Evolutionary conservation across 768 basidiomycete genomes (phyloP).

Genomic region (Lentinula edodes): DNA sequence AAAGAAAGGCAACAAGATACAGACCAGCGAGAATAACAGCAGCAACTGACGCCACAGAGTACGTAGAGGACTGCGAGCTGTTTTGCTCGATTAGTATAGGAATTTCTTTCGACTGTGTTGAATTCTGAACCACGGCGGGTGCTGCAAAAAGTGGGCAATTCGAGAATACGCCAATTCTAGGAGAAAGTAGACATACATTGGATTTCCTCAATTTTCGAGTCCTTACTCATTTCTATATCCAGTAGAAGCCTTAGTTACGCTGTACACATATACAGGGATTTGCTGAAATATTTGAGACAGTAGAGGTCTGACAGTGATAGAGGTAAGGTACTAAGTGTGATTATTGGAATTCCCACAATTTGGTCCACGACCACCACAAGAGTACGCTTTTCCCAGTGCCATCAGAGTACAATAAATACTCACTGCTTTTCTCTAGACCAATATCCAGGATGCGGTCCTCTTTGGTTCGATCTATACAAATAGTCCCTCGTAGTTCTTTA

Average conservation of each 20-base stretch:
- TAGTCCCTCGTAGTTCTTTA: background rate
- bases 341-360: background rate
- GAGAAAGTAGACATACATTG: background rate
- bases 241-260: background rate
- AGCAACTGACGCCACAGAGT: constrained; percentile 3
- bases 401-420: too few relatives aligned
- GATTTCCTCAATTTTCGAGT: background rate
- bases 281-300: background rate
- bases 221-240: background rate
- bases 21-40: constrained; percentile 4
- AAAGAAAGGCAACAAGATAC: background rate
- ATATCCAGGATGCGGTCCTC: background rate
- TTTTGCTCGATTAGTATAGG: constrained; percentile 1
- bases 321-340: background rate
- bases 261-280: background rate
- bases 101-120: background rate
- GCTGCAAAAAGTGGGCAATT: background rate
- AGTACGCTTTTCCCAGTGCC: background rate
- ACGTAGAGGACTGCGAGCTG: background rate
- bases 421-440: background rate
- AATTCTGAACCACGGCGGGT: background rate
- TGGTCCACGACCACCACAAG: background rate
- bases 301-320: background rate
- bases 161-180: background rate
- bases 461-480: background rate